Evolutionary conservation across 106 monocot species (phyloP).

Genomic region (Allium sativum): DNA sequence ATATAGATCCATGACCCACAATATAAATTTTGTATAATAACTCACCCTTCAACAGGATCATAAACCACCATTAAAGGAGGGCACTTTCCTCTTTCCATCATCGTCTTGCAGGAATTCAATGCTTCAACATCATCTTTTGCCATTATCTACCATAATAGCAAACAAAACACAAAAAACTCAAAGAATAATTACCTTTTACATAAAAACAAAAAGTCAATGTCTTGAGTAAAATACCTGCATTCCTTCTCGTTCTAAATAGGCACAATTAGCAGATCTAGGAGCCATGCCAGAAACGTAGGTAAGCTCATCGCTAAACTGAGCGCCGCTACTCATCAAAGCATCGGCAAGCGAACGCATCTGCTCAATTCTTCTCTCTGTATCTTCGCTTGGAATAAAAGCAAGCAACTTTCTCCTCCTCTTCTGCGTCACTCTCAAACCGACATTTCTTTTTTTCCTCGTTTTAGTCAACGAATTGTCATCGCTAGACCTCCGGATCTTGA

Average conservation of each 20-base stretch:
- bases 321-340: conserved; percentile 53
- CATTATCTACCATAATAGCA: conserved; percentile 33
- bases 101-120: conserved; percentile 57
- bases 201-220: not conserved
- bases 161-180: not conserved
- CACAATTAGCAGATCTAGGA: conserved; percentile 53
- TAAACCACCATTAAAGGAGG: conserved; percentile 82
- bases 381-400: conserved; percentile 62
- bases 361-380: conserved; percentile 43
- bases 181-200: not conserved
- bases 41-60: conserved; percentile 70
- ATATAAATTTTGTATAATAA: too few relatives aligned
- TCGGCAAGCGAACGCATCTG: conserved; percentile 97
- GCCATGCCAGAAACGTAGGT: conserved; percentile 62
- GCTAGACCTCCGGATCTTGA: conserved; percentile 52
- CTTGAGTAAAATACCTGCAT: conserved; percentile 66
- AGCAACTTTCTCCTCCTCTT: conserved; percentile 67
- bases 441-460: conserved; percentile 32
- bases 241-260: conserved; percentile 58
- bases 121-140: conserved; percentile 70
- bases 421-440: conserved; percentile 30
- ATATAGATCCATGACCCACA: too few relatives aligned
- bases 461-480: not conserved
- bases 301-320: conserved; percentile 75
- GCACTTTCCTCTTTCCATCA: conserved; percentile 88